Evolutionary conservation across 1,284 basidiomycete genomes (phyloP).

Genomic region (Porogramme epimiltina): DNA sequence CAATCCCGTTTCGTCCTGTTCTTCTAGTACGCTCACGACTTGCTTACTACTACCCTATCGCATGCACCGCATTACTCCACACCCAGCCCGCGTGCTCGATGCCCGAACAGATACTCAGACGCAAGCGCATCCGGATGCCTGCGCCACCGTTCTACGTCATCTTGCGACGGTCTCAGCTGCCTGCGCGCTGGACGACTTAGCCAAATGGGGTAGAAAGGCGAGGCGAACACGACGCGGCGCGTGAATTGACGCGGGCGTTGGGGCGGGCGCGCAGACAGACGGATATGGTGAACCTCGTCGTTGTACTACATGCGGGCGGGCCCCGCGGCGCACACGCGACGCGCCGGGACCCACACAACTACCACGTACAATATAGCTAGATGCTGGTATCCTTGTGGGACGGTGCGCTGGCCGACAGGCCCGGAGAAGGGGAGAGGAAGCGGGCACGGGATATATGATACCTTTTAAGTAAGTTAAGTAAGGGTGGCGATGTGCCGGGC

Average conservation of each 20-base stretch:
- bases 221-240: no score
- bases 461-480: constrained; percentile 4
- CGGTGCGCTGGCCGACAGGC: not conserved
- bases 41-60: constrained; percentile 11
- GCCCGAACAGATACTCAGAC: no score
- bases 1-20: constrained; percentile 14
- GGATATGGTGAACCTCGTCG: constrained; percentile 4
- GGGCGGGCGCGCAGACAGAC: not conserved
- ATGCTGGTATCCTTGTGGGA: constrained; percentile 3
- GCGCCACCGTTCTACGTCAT: no score
- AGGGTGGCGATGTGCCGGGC: not conserved
- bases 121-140: no score
- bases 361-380: constrained; percentile 5
- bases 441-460: not conserved
- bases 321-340: not conserved
- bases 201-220: no score
- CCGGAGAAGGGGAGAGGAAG: not conserved
- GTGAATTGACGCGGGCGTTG: not conserved
- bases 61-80: constrained; percentile 2
- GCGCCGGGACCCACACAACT: not conserved
- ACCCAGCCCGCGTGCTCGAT: not conserved
- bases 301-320: constrained; percentile 12
- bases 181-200: no score
- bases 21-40: constrained; percentile 17
- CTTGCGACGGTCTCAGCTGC: no score